Conservation (phyloP, 202 grass and related monocot genomes). For the Cymbopogon flexuosus region DNA sequence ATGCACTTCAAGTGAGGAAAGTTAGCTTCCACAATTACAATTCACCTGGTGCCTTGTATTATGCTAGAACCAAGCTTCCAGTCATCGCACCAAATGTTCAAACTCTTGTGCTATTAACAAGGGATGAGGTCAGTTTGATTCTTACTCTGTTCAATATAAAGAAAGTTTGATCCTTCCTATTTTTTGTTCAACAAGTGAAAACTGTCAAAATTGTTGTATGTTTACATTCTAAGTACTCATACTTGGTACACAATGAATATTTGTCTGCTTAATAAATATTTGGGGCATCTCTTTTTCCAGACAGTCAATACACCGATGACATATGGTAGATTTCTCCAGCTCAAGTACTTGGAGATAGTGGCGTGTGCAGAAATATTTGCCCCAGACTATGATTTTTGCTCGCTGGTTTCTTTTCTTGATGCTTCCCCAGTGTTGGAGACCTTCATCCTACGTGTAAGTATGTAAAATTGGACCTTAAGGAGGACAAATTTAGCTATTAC, state of each 20-base stretch:
- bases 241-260: background rate
- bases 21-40: background rate
- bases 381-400: background rate
- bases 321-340: background rate
- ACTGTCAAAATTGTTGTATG: background rate
- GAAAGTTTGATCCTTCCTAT: background rate
- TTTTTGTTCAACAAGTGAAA: background rate
- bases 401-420: background rate
- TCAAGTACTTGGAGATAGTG: background rate
- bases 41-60: background rate
- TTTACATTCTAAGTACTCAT: background rate
- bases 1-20: background rate
- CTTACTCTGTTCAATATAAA: background rate
- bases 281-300: background rate
- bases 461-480: background rate
- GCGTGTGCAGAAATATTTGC: background rate
- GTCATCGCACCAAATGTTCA: background rate
- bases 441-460: background rate
- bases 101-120: background rate
- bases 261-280: background rate
- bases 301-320: background rate
- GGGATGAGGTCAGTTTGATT: constrained; percentile 4
- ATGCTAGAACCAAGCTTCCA: background rate
- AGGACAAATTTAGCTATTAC: background rate
- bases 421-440: background rate